Conservation (phyloP, 192 early-diverging fungal species). For the Entomortierella lignicola region DNA sequence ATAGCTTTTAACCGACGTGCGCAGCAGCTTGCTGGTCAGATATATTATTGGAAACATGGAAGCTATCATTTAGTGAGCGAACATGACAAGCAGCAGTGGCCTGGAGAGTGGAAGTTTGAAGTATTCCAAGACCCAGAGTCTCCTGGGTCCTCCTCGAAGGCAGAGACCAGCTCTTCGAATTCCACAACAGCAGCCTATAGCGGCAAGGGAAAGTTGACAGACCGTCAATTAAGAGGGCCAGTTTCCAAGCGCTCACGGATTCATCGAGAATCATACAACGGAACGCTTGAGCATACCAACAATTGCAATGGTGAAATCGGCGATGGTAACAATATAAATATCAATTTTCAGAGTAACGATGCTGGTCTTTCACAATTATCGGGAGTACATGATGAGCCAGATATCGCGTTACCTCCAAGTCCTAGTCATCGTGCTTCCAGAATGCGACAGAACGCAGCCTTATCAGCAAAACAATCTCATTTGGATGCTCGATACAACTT, state of each 20-base stretch:
- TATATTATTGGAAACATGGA: slow-evolving; percentile 45
- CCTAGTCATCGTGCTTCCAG: slow-evolving; percentile 9
- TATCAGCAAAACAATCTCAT: slow-evolving; percentile 2
- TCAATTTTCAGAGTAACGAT: not conserved
- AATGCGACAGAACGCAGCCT: not conserved
- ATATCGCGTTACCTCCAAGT: slow-evolving; percentile 5
- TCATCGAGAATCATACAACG: slow-evolving; percentile 10
- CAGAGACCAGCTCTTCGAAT: not conserved
- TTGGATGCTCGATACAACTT: slow-evolving; percentile 38
- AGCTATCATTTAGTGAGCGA: slow-evolving; percentile 27
- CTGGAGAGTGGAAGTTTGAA: slow-evolving; percentile 51
- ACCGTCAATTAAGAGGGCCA: slow-evolving; percentile 31
- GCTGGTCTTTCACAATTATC: not conserved
- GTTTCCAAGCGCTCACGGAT: slow-evolving; percentile 19
- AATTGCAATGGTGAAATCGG: not conserved
- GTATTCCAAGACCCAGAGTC: slow-evolving; percentile 35
- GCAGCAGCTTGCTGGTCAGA: slow-evolving; percentile 37
- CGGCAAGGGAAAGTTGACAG: slow-evolving; percentile 45
- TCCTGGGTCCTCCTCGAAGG: not conserved
- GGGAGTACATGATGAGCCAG: not conserved
- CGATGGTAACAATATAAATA: not conserved
- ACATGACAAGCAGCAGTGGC: slow-evolving; percentile 45
- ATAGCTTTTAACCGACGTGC: slow-evolving; percentile 41
- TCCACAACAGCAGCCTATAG: not conserved
- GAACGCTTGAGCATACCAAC: not conserved